These are phyloP conservation scores for Seminavis robusta DNA, from an alignment of 108 stramenopile species.

Conservation along the genomic window DNA sequence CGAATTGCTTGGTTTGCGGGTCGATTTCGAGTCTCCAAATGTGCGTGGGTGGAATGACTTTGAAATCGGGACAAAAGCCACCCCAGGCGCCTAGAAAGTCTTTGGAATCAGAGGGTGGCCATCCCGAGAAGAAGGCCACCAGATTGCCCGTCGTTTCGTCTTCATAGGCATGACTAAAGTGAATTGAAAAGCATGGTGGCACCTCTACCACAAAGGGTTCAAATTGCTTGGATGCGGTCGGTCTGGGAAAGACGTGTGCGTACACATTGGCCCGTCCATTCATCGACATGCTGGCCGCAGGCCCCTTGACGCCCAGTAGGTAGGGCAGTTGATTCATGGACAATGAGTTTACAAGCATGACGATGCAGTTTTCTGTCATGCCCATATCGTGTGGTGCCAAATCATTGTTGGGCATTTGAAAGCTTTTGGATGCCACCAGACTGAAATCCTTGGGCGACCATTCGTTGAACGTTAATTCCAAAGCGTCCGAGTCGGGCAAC, in stretches of 20 bases:
- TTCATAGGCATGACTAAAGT: constrained; percentile 62
- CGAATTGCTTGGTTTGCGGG: constrained; percentile 23
- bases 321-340: constrained; percentile 38
- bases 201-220: constrained; percentile 43
- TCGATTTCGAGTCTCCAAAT: constrained; percentile 57
- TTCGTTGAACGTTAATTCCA: constrained; percentile 53
- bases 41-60: constrained; percentile 37
- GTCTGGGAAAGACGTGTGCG: constrained; percentile 44
- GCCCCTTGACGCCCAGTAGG: constrained; percentile 39
- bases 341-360: constrained; percentile 45
- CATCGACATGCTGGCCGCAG: constrained; percentile 49
- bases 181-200: constrained; percentile 58
- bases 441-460: constrained; percentile 33
- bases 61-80: constrained; percentile 55
- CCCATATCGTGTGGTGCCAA: constrained; percentile 64
- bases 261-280: constrained; percentile 41
- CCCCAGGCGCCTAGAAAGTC: constrained; percentile 72
- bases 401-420: constrained; percentile 18
- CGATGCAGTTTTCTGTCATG: constrained; percentile 45
- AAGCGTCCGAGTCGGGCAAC: constrained; percentile 5
- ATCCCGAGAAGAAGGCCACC: constrained; percentile 52
- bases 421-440: constrained; percentile 28
- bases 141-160: constrained; percentile 52
- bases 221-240: constrained; percentile 33
- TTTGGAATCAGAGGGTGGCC: constrained; percentile 55